Evolutionary conservation across 2,329 filamentous ascomycete genomes (phyloP).

Genomic region (Pezicula radicicola): DNA sequence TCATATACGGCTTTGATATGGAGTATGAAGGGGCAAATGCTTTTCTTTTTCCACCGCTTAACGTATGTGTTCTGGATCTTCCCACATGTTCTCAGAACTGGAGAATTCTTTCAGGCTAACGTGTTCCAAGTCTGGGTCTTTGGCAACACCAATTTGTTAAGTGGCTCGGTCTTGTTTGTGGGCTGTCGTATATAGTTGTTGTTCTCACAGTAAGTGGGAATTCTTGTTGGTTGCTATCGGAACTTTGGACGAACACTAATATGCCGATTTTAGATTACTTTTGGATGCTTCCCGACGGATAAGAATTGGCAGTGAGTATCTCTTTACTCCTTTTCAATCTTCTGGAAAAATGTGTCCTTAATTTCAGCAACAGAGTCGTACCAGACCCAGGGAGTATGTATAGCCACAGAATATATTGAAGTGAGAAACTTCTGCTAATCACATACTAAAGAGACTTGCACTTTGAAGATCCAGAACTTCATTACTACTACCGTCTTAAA

Average conservation of each 20-base stretch:
- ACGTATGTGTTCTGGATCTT: neutral
- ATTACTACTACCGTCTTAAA: constrained; percentile 12
- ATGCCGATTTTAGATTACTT: constrained; percentile 3
- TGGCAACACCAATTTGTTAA: constrained; percentile 28
- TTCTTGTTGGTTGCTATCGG: neutral
- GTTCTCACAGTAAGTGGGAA: constrained; percentile 2
- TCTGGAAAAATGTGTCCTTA: neutral
- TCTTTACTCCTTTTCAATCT: neutral
- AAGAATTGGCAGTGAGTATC: constrained; percentile 10
- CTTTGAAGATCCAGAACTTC: constrained; percentile 12
- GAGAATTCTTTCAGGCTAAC: neutral
- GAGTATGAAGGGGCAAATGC: constrained; percentile 28
- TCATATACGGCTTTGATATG: constrained; percentile 35
- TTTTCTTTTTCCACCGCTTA: constrained; percentile 29
- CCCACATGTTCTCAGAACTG: neutral
- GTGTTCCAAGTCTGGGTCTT: constrained; percentile 24
- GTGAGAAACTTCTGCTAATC: neutral
- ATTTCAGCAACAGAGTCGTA: constrained; percentile 2
- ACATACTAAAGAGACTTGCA: constrained; percentile 4
- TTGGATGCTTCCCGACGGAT: constrained; percentile 10
- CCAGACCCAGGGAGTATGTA: constrained; percentile 10
- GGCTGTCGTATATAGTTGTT: constrained; percentile 8
- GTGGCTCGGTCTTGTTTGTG: constrained; percentile 8
- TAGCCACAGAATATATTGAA: neutral
- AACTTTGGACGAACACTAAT: no score